These are phyloP conservation scores for Vanderwaltozyma polyspora DNA, from an alignment of 805 yeast genomes.

Conservation along the genomic window DNA sequence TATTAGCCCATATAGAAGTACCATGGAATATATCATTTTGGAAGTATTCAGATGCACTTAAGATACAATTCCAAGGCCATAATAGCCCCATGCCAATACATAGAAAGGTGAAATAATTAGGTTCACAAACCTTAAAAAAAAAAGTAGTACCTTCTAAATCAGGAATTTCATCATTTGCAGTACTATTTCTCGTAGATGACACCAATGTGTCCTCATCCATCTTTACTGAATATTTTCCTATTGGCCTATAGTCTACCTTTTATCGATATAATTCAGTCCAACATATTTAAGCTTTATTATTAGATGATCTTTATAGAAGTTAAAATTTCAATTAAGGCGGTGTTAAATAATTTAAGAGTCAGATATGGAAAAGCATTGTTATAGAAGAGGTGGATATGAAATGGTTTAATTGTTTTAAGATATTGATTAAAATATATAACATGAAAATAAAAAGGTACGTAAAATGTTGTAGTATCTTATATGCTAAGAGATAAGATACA, in stretches of 20 bases:
- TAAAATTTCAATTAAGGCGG: too few relatives aligned
- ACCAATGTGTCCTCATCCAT: too few relatives aligned
- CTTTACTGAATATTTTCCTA: too few relatives aligned
- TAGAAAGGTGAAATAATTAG: slow-evolving; percentile 46
- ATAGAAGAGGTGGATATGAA: too few relatives aligned
- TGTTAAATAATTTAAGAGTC: background rate
- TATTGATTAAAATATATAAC: slow-evolving; percentile 1
- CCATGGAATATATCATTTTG: slow-evolving; percentile 41
- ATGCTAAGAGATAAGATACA: too few relatives aligned
- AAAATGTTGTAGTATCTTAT: background rate
- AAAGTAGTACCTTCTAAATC: slow-evolving; percentile 4
- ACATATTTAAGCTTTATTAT: too few relatives aligned
- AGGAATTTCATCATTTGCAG: background rate
- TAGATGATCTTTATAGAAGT: too few relatives aligned
- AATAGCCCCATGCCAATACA: slow-evolving; percentile 66
- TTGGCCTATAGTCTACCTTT: too few relatives aligned
- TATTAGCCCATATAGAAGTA: slow-evolving; percentile 40
- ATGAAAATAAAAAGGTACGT: slow-evolving; percentile 1
- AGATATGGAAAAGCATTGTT: too few relatives aligned
- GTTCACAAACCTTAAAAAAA: slow-evolving; percentile 11
- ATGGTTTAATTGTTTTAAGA: background rate
- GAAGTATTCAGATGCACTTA: slow-evolving; percentile 79
- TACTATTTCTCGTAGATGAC: too few relatives aligned
- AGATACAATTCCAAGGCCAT: slow-evolving; percentile 96
- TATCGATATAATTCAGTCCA: too few relatives aligned